Conservation (phyloP, 2,329 filamentous ascomycete genomes). For the Alternaria consortialis region DNA sequence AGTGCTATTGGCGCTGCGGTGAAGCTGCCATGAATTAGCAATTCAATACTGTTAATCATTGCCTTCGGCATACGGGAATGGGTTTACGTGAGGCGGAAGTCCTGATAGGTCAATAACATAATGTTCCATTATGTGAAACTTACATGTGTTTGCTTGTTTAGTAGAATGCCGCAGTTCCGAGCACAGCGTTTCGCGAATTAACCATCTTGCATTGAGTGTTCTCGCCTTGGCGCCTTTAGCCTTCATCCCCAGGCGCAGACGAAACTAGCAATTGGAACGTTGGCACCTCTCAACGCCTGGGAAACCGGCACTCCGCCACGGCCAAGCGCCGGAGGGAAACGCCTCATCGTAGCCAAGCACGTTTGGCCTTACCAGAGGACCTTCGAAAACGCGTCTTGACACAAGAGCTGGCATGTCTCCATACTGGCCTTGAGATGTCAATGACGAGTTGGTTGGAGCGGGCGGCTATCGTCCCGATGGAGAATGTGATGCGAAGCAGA, state of each 20-base stretch:
- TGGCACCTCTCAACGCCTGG: slow-evolving; percentile 21
- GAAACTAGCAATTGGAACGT: slow-evolving; percentile 27
- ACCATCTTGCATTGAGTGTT: slow-evolving; percentile 24
- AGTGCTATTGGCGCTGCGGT: background rate
- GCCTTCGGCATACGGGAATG: background rate
- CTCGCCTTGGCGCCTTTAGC: slow-evolving; percentile 31
- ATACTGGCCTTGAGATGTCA: slow-evolving; percentile 14
- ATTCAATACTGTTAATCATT: too few relatives aligned
- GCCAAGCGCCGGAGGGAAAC: slow-evolving; percentile 34
- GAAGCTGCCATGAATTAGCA: background rate
- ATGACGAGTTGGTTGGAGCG: slow-evolving; percentile 4
- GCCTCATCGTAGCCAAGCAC: slow-evolving; percentile 33
- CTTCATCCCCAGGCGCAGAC: slow-evolving; percentile 17
- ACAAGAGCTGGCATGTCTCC: slow-evolving; percentile 21
- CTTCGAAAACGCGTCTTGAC: slow-evolving; percentile 23
- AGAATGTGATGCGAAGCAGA: slow-evolving; percentile 13
- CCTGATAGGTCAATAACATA: background rate
- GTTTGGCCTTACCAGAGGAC: slow-evolving; percentile 21
- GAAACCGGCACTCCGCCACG: slow-evolving; percentile 7
- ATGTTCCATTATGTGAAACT: background rate
- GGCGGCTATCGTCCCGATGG: slow-evolving; percentile 12
- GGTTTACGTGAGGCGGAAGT: background rate
- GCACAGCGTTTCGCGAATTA: slow-evolving; percentile 21
- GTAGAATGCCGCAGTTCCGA: background rate
- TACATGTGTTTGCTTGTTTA: background rate